Conservation (phyloP, 2,329 filamentous ascomycete genomes). For the Aspergillus sp. region DNA sequence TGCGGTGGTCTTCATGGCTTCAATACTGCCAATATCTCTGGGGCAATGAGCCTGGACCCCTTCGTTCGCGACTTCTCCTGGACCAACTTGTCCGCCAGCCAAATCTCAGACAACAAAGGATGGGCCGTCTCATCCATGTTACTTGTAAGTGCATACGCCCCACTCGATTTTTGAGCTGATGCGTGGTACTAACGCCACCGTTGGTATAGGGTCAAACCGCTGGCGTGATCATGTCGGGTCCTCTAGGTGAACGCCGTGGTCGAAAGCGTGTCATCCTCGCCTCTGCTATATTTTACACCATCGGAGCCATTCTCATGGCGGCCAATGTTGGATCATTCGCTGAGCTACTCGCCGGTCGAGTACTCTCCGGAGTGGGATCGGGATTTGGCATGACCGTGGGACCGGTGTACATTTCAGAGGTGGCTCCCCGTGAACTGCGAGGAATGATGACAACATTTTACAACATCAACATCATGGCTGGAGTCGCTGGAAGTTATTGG, state of each 20-base stretch:
- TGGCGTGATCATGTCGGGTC: constrained; percentile 24
- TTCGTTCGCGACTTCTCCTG: constrained; percentile 26
- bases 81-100: constrained; percentile 11
- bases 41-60: constrained; percentile 26
- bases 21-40: constrained; percentile 31
- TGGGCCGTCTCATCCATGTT: constrained; percentile 30
- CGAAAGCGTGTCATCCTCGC: constrained; percentile 25
- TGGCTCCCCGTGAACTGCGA: constrained; percentile 71
- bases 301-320: constrained; percentile 28
- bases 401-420: constrained; percentile 85
- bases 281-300: constrained; percentile 23
- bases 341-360: constrained; percentile 23
- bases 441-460: constrained; percentile 50
- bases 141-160: constrained; percentile 15
- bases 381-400: constrained; percentile 49
- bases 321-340: constrained; percentile 25
- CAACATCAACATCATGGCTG: constrained; percentile 28
- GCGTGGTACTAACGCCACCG: not conserved
- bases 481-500: constrained; percentile 28
- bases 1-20: constrained; percentile 28
- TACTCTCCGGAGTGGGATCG: constrained; percentile 25
- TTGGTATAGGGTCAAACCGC: constrained; percentile 21
- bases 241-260: constrained; percentile 25
- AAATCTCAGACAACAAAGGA: constrained; percentile 23
- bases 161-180: not conserved